Base-by-base conservation (phyloP, 2,329 filamentous ascomycete genomes). In the Juglanconis juglandina region DNA sequence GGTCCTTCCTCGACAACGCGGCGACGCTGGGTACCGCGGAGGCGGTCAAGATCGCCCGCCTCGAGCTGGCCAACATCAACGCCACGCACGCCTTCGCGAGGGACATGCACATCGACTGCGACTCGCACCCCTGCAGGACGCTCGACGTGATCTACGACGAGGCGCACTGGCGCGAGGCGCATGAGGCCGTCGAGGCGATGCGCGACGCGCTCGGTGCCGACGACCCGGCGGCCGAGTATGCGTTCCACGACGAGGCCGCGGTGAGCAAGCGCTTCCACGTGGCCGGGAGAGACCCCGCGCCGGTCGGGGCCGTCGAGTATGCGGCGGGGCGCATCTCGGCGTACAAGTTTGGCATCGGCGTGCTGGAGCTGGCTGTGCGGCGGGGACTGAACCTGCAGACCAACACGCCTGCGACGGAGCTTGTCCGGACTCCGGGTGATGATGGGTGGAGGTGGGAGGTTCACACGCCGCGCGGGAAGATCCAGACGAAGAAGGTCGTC, bases 101-200 rank as follows among this genome's bases (percentile, higher is more conserved):
- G 5, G 71, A 77, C 17, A 70, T 86, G 58, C 64, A 63, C 5
- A 81, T 85, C 37, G 68, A 72, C 10, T 78, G 82, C 66, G 84
- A 87, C 66, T 79, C 77, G 53, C 67, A 72, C 42, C 68, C 77
- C 9, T 80, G 82, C 64, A 73, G 78, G 32, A 87, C 85, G 0
- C 76, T 86, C 2, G 85, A 88, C 68, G 72, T 87, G 2, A 73
- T 87, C 37, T 87, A 85, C 67, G 81, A 85, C 60, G 61, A 72
- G 17, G 68, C 60, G 8, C 71, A 78, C 53, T 80, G 78, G 72
- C 67, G 69, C 4, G 58, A 66, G 2, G 76, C 77, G 1, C 66
- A 71, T 32, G 63, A 66, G 14, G 74, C 77, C 3, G 75, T 84
- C 14, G 66, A 70, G 4, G 70, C 76, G 4, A 81, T 86, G 77